These are phyloP conservation scores for Penicillium sp. DNA, from an alignment of 2,329 filamentous ascomycete genomes.

Conservation along the genomic window DNA sequence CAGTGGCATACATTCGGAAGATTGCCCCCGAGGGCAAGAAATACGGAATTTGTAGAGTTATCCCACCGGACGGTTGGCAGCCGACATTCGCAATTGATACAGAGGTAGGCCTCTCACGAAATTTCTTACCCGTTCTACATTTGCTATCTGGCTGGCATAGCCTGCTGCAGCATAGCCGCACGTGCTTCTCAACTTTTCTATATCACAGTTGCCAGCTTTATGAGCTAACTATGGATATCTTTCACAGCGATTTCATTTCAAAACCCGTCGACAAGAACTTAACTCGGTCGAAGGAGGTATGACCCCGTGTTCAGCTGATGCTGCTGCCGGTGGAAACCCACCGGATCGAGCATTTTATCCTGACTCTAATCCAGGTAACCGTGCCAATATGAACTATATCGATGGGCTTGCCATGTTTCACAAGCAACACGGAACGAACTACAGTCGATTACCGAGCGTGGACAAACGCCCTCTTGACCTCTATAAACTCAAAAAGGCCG, in stretches of 20 bases:
- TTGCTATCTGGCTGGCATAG: not conserved
- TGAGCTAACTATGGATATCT: not conserved
- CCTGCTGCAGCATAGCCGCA: not conserved
- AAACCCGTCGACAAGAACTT: constrained; percentile 90
- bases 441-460: constrained; percentile 91
- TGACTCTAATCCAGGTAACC: constrained; percentile 62
- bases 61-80: constrained; percentile 90
- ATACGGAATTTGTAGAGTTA: constrained; percentile 92
- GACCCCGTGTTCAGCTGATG: constrained; percentile 28
- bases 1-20: constrained; percentile 87
- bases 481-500: constrained; percentile 93
- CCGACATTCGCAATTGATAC: constrained; percentile 95
- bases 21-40: constrained; percentile 80
- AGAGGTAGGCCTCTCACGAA: constrained; percentile 60
- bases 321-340: constrained; percentile 27
- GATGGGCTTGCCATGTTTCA: constrained; percentile 95
- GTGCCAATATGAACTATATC: constrained; percentile 91
- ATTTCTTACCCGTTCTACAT: not conserved
- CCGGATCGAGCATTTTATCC: constrained; percentile 38
- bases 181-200: not conserved
- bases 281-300: constrained; percentile 97
- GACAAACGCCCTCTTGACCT: constrained; percentile 96
- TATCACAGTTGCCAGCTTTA: not conserved
- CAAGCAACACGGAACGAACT: constrained; percentile 89
- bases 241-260: constrained; percentile 85